Conservation (phyloP, 768 basidiomycete genomes). For the Kwoniella shandongensis region DNA sequence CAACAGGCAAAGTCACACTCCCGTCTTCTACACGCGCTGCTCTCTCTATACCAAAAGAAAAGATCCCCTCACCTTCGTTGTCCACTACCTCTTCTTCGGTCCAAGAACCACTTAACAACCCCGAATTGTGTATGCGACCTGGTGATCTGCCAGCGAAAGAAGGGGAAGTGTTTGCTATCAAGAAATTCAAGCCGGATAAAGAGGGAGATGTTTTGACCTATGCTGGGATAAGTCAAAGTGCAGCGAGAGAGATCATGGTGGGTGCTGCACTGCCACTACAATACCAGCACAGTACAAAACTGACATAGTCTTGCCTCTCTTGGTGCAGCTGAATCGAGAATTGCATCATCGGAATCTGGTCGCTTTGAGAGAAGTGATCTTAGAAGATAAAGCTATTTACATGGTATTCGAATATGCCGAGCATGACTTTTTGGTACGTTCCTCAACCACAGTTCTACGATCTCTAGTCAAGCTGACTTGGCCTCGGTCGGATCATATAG, state of each 20-base stretch:
- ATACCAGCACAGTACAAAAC: neutral
- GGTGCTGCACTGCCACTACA: constrained; percentile 51
- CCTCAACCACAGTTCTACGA: too few species aligned
- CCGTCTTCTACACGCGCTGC: constrained; percentile 26
- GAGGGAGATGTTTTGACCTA: constrained; percentile 95
- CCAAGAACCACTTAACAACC: constrained; percentile 39
- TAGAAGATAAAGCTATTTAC: constrained; percentile 97
- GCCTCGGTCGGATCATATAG: constrained; percentile 55
- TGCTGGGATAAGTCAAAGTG: constrained; percentile 97
- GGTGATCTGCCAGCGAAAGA: constrained; percentile 62
- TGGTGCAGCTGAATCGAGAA: constrained; percentile 38
- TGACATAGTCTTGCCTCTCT: too few species aligned
- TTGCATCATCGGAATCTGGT: constrained; percentile 71
- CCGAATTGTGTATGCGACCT: constrained; percentile 59
- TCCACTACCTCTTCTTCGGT: constrained; percentile 16
- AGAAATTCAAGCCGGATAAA: constrained; percentile 99
- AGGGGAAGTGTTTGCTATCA: constrained; percentile 82
- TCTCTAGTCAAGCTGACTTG: neutral
- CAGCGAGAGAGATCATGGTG: constrained; percentile 93
- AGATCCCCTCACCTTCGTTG: constrained; percentile 20
- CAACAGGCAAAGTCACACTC: constrained; percentile 12
- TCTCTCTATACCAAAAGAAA: constrained; percentile 29
- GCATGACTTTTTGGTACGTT: constrained; percentile 88
- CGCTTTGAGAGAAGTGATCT: constrained; percentile 85
- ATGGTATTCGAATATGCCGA: constrained; percentile 99